Evolutionary conservation across 2,329 filamentous ascomycete genomes (phyloP).

Genomic region (Metarhizium album): DNA sequence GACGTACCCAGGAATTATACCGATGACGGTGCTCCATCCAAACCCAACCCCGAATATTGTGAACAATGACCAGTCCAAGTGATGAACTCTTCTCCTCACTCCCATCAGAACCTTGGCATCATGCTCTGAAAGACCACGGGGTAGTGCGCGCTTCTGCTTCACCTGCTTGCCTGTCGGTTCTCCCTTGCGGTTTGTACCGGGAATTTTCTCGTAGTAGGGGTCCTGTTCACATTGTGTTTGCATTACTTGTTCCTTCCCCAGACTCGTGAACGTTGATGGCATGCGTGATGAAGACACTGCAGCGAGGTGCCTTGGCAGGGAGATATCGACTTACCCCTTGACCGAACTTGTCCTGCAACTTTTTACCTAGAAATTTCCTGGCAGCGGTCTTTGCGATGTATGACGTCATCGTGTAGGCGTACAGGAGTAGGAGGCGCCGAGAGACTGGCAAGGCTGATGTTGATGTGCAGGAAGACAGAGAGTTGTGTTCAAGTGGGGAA

Average conservation of each 20-base stretch:
- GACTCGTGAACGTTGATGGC: not conserved
- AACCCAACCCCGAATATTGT: constrained; percentile 72
- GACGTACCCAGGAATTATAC: constrained; percentile 67
- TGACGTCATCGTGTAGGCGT: constrained; percentile 34
- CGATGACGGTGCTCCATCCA: constrained; percentile 83
- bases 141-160: constrained; percentile 76
- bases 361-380: constrained; percentile 48
- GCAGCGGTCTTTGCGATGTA: constrained; percentile 42
- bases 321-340: constrained; percentile 32
- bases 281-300: not conserved
- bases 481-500: not conserved
- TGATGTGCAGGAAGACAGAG: not conserved
- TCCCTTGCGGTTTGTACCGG: constrained; percentile 58
- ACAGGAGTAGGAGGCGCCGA: not conserved
- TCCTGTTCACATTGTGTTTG: constrained; percentile 60
- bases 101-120: constrained; percentile 76
- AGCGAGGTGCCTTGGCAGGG: not conserved
- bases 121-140: constrained; percentile 69
- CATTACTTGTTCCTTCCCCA: constrained; percentile 5
- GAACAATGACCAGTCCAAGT: constrained; percentile 76
- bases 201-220: constrained; percentile 78
- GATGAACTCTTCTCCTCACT: constrained; percentile 77
- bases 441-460: not conserved
- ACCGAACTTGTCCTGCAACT: constrained; percentile 46
- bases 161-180: constrained; percentile 60